Evolutionary conservation across 768 basidiomycete genomes (phyloP).

Genomic region (Pleurotus platypus): DNA sequence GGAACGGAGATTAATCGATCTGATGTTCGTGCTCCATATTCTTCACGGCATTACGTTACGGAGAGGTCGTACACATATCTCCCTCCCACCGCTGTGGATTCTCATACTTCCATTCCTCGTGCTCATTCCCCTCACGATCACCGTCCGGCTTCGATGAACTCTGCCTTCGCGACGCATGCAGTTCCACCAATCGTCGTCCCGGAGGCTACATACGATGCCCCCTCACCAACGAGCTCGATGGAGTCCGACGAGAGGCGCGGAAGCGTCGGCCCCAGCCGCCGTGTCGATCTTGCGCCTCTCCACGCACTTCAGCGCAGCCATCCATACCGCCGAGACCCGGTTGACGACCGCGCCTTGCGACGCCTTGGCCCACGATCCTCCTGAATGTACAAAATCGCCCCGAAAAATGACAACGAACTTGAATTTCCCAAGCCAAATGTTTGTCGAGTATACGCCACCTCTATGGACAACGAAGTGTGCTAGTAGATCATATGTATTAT

Average conservation of each 20-base stretch:
- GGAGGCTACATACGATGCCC: conserved; percentile 12
- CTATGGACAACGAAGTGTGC: background rate
- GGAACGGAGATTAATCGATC: background rate
- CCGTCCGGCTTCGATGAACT: background rate
- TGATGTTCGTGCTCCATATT: background rate
- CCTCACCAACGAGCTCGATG: conserved; percentile 10
- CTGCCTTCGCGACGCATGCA: background rate
- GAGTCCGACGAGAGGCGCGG: conserved; percentile 20
- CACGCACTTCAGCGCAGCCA: conserved; percentile 48
- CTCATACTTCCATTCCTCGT: background rate
- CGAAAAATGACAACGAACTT: background rate
- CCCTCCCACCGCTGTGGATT: conserved; percentile 1
- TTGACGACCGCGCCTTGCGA: conserved; percentile 61
- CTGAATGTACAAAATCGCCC: conserved; percentile 8
- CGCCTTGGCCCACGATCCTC: conserved; percentile 29
- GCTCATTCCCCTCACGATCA: background rate
- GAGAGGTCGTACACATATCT: background rate
- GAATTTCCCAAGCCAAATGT: background rate
- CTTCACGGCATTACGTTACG: background rate
- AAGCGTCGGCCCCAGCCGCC: conserved; percentile 20
- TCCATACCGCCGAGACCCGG: conserved; percentile 55
- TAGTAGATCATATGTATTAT: conserved; percentile 3
- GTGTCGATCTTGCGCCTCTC: conserved; percentile 52
- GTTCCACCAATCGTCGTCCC: background rate
- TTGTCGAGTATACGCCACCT: background rate